phyloP scores from a whole-genome alignment of 2,329 filamentous ascomycete species.

The Fusarium globosum region DNA sequence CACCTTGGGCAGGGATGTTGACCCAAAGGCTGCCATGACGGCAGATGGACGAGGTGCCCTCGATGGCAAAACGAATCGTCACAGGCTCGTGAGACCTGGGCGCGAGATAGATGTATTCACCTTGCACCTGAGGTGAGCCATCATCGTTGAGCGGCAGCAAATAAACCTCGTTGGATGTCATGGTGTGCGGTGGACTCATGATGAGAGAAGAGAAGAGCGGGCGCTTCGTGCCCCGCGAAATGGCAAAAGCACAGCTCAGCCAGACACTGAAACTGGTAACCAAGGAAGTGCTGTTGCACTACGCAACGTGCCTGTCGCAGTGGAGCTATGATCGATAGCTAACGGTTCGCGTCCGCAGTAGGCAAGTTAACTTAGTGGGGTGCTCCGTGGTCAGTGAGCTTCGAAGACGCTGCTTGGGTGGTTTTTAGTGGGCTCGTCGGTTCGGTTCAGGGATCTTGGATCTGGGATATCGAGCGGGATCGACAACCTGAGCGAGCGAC shows the following conservation, averaged over 20 bases:
- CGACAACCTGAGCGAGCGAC: slow-evolving; percentile 32
- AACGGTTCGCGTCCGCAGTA: slow-evolving; percentile 34
- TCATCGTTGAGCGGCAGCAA: slow-evolving; percentile 91
- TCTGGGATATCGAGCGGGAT: slow-evolving; percentile 39
- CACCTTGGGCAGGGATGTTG: slow-evolving; percentile 85
- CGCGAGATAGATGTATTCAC: slow-evolving; percentile 91
- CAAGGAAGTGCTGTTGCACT: slow-evolving; percentile 35
- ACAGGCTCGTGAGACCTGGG: slow-evolving; percentile 79
- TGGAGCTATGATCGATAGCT: slow-evolving; percentile 37
- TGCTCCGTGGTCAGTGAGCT: slow-evolving; percentile 21
- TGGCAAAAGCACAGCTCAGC: slow-evolving; percentile 36
- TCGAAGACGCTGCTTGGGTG: slow-evolving; percentile 26
- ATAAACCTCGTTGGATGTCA: slow-evolving; percentile 80
- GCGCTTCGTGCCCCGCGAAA: slow-evolving; percentile 45
- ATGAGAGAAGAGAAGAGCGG: slow-evolving; percentile 48
- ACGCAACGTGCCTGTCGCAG: slow-evolving; percentile 32
- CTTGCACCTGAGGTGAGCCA: slow-evolving; percentile 88
- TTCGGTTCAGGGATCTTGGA: slow-evolving; percentile 39
- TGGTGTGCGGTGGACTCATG: slow-evolving; percentile 68
- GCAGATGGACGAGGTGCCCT: slow-evolving; percentile 96
- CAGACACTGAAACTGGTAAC: slow-evolving; percentile 34
- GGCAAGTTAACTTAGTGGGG: slow-evolving; percentile 34
- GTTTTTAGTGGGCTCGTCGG: slow-evolving; percentile 37
- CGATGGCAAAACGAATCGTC: slow-evolving; percentile 86
- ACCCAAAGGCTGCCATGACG: slow-evolving; percentile 95